Conservation (phyloP, 352 stramenopile species). For the Pythium phragmiticola region DNA sequence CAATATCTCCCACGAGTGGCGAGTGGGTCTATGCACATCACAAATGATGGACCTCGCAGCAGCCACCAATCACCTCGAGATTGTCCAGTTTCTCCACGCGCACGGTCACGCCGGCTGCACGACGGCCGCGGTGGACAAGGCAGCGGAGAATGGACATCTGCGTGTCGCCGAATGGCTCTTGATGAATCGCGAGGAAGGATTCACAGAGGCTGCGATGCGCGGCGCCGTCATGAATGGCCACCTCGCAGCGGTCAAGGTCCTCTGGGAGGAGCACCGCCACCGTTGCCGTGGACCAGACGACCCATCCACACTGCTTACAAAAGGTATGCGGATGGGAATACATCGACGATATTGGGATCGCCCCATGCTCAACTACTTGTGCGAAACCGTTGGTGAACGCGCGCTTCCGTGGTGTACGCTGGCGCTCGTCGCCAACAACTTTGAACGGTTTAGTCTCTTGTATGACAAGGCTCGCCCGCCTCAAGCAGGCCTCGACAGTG, state of each 20-base stretch:
- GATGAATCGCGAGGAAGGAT: constrained; percentile 3
- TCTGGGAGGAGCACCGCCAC: neutral
- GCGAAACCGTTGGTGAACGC: too few species aligned
- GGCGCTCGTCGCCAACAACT: too few species aligned
- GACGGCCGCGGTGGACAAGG: neutral
- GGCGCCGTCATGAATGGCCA: constrained; percentile 13
- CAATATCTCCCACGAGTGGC: constrained; percentile 8
- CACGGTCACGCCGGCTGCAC: neutral
- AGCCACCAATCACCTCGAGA: constrained; percentile 16
- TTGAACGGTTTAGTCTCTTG: too few species aligned
- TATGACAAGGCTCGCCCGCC: too few species aligned
- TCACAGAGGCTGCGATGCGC: constrained; percentile 7
- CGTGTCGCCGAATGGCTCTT: constrained; percentile 8
- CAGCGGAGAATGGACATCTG: neutral
- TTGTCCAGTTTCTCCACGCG: constrained; percentile 23
- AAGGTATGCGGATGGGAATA: too few species aligned
- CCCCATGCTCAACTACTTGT: too few species aligned
- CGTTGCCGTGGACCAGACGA: too few species aligned
- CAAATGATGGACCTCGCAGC: constrained; percentile 22
- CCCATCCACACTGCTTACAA: too few species aligned
- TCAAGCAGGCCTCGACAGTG: too few species aligned
- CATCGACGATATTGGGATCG: too few species aligned
- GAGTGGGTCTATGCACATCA: neutral
- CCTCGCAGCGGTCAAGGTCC: constrained; percentile 7
- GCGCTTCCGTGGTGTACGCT: too few species aligned